A percentile compares a stretch with the other conserved stretches of the same genome.
These are phyloP conservation scores for Saccharum hybrid DNA, from an alignment of 202 grass and related monocot genomes.

Conservation along the genomic window DNA sequence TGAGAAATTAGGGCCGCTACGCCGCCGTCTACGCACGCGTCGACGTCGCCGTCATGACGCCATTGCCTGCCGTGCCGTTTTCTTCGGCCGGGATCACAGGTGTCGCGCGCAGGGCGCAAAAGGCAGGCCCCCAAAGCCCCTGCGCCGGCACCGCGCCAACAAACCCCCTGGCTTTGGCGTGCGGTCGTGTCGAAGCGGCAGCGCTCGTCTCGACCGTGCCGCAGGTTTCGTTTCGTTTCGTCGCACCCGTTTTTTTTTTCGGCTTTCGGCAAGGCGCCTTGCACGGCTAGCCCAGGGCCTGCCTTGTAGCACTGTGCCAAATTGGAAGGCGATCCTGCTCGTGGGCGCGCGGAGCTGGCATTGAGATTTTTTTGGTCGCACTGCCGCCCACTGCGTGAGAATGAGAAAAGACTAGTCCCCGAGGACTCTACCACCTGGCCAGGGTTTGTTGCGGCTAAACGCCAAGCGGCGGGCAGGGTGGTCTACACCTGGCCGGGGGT, in stretches of 20 bases:
- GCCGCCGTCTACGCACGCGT: not conserved
- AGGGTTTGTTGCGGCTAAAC: conserved; percentile 15
- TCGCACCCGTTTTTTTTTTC: not conserved
- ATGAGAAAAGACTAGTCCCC: not conserved
- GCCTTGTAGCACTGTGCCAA: not conserved
- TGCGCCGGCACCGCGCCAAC: not conserved
- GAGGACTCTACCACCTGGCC: not conserved
- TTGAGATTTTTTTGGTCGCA: conserved; percentile 2
- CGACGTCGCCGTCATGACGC: conserved; percentile 39
- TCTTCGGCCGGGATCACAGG: not conserved
- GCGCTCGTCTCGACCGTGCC: conserved; percentile 5
- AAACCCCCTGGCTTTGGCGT: conserved; percentile 20
- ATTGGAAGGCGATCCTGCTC: conserved; percentile 1
- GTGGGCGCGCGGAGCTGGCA: not conserved
- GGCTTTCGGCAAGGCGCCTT: conserved; percentile 6
- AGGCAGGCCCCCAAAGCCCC: not conserved
- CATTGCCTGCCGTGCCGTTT: conserved; percentile 18
- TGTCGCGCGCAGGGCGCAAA: conserved; percentile 23
- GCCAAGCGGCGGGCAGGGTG: conserved; percentile 32
- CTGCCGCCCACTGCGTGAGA: not conserved
- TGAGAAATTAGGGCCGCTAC: conserved; percentile 29
- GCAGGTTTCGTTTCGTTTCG: not conserved
- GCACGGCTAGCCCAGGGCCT: not conserved
- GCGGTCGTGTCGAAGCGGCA: conserved; percentile 36
- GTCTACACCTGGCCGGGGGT: conserved; percentile 16